Conservation (phyloP, 139 green algal species). For the Parachlorella kessleri region DNA sequence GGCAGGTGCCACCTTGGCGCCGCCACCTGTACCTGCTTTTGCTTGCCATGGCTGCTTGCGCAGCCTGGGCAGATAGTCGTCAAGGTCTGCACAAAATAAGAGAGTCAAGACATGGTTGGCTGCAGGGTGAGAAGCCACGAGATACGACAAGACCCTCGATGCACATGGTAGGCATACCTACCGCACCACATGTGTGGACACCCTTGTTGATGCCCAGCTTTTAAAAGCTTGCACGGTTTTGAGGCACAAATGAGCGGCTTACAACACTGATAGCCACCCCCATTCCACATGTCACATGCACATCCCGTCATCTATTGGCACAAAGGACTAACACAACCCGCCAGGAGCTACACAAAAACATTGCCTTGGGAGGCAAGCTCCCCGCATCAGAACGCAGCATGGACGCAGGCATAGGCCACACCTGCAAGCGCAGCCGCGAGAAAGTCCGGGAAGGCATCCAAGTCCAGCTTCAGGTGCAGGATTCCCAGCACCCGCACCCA, state of each 20-base stretch:
- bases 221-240: background rate
- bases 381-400: background rate
- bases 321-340: background rate
- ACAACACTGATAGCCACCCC: background rate
- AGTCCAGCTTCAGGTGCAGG: conserved; percentile 65
- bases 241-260: background rate
- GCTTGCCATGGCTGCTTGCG: conserved; percentile 19
- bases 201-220: no score
- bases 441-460: conserved; percentile 45
- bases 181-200: no score
- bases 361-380: background rate
- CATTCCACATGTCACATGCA: background rate
- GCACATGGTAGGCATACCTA: no score
- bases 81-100: conserved; percentile 24
- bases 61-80: conserved; percentile 15
- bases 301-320: background rate
- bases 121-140: no score
- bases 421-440: conserved; percentile 22
- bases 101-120: no score
- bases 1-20: background rate
- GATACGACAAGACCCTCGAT: no score
- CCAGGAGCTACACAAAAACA: background rate
- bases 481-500: conserved; percentile 43
- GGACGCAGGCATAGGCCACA: background rate
- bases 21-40: background rate